A percentile compares a stretch with the other conserved stretches of the same genome.
These are phyloP conservation scores for Penicillium sp. DNA, from an alignment of 2,329 filamentous ascomycete species.

Conservation along the genomic window DNA sequence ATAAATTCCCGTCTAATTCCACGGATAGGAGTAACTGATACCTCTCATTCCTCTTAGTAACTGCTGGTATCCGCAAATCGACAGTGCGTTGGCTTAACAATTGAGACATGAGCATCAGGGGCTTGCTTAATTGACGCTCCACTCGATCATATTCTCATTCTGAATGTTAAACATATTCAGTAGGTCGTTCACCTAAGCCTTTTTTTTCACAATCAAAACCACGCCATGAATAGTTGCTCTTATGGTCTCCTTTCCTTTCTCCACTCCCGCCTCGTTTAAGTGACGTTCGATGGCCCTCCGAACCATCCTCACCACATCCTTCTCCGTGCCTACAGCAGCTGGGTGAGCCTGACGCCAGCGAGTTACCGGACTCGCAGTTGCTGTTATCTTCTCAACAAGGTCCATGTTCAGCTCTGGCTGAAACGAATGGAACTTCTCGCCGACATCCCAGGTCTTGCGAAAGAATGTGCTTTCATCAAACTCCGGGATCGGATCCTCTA, in stretches of 20 bases:
- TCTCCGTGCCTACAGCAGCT: conserved; percentile 39
- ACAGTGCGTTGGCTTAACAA: no score
- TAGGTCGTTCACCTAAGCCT: no score
- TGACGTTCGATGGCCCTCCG: conserved; percentile 28
- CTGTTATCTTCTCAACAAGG: conserved; percentile 28
- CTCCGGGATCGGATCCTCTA: conserved; percentile 34
- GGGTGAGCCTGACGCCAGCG: conserved; percentile 47
- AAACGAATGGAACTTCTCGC: conserved; percentile 30
- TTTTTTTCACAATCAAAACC: conserved; percentile 16
- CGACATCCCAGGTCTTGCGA: conserved; percentile 48
- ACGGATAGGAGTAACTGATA: no score
- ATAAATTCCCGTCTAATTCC: no score
- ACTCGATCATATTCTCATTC: no score
- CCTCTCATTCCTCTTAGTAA: no score
- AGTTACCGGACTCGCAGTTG: conserved; percentile 45
- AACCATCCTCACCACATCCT: conserved; percentile 38
- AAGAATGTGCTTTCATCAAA: conserved; percentile 48
- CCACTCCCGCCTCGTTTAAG: conserved; percentile 28
- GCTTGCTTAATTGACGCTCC: no score
- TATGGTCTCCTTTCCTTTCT: conserved; percentile 28
- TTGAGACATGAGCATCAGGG: no score
- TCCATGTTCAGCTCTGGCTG: conserved; percentile 25
- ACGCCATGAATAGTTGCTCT: conserved; percentile 22
- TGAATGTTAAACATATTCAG: no score
- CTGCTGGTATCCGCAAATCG: no score